Evolutionary conservation across 1,284 basidiomycete species (phyloP), one percentile per base, ranked within the genome.

Genomic region (Ceratorhiza oryzae-sativae): DNA sequence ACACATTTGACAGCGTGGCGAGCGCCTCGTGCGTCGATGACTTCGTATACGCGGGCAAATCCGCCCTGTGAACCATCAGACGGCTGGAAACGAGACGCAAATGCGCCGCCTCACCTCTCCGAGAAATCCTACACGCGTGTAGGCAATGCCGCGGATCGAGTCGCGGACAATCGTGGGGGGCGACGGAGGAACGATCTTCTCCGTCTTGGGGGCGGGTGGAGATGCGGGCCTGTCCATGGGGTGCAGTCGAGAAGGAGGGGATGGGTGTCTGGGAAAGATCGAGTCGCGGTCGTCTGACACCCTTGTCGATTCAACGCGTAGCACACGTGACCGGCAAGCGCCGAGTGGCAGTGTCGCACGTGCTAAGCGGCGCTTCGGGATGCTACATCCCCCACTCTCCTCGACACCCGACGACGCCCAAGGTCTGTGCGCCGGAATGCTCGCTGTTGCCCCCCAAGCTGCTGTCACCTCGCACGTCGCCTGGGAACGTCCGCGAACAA

Each of bases 1-100:
- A 97, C 89, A 58, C 95, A 93, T 81, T 94, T 95, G 80, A 93
- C 91, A n/a, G 95, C 94, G 59, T 89, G 83, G 46, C 91, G 84
- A 20, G 81, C 80, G 15, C 88, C 88, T 48, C 83, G 82, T 8
- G 81, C 77, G 77, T 96, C 91, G 79, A 90, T 87, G 25, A 95
- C 91, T 82, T 94, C 93, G 76, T 94, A 96, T 4, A 96, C 94
- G 61, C 94, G 86, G 4, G 94, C 94, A 79, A 96, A 96, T 1
- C 94, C 94, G 76, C 94, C 94, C 92, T 95, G 65, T 65, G 30
- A 51, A 46, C 20, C 32, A 48, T 68, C 18, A 58, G 25, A 42
- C 41, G 67, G 25, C 49, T 72, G 36, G 15, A 36, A 23, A 30
- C 25, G 45, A 46, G 5, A 32, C 6, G 75, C 71, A 4, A 30